Evolutionary conservation across 495 filamentous ascomycete genomes (phyloP).

Genomic region (Aspergillus funiculosus): DNA sequence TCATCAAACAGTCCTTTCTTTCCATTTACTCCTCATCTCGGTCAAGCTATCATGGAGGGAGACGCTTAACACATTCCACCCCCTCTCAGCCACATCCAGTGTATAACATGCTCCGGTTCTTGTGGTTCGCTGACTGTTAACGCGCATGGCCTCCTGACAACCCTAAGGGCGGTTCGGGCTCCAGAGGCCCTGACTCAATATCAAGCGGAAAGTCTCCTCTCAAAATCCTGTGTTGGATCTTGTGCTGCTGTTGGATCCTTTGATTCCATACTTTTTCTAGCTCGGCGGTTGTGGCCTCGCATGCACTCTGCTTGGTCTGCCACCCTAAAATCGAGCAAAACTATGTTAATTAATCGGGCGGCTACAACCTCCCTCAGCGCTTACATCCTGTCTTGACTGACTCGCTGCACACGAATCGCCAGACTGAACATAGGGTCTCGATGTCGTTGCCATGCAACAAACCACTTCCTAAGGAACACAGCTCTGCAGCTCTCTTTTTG

Average conservation of each 20-base stretch:
- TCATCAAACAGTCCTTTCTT: conserved; percentile 2
- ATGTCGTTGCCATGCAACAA: conserved; percentile 10
- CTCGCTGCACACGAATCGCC: conserved; percentile 3
- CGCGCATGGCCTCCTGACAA: conserved; percentile 12
- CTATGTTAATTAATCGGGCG: conserved; percentile 13
- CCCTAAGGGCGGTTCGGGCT: conserved; percentile 11
- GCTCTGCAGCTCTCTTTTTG: conserved; percentile 3
- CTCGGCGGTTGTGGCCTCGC: conserved; percentile 6
- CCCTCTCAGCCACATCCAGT: conserved; percentile 5
- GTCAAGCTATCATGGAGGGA: neutral
- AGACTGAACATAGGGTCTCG: neutral
- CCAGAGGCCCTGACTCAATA: neutral
- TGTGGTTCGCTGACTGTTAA: conserved; percentile 11
- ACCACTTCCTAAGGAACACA: conserved; percentile 1
- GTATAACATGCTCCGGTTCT: neutral
- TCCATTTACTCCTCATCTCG: neutral
- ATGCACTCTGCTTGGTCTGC: conserved; percentile 9
- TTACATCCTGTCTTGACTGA: conserved; percentile 3
- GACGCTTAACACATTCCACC: neutral
- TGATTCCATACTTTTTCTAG: conserved; percentile 10
- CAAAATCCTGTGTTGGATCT: conserved; percentile 5
- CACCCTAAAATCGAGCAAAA: neutral
- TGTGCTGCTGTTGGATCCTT: conserved; percentile 10
- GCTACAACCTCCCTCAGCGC: conserved; percentile 10
- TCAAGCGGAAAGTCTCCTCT: neutral